Percentiles rank a stretch among this genome's conserved stretches.
Conservation (phyloP, 2,329 filamentous ascomycete species). For the Dactylonectria estremocensis region DNA sequence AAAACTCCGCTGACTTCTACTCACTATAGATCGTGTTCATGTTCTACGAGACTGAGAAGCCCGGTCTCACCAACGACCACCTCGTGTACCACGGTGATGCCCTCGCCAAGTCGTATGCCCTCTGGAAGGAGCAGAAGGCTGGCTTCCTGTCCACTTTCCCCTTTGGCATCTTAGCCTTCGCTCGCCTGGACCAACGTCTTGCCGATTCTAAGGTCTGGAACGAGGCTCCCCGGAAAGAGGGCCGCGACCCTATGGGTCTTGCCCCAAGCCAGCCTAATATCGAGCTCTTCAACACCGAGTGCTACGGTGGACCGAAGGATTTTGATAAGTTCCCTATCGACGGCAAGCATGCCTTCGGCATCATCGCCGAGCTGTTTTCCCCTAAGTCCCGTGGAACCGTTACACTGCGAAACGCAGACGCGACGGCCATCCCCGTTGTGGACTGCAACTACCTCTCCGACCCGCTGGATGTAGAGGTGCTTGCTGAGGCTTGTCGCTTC, state of each 20-base stretch:
- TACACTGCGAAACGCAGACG: conserved; percentile 63
- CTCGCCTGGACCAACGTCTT: conserved; percentile 73
- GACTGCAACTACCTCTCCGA: conserved; percentile 73
- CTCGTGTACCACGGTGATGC: conserved; percentile 68
- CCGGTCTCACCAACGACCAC: conserved; percentile 69
- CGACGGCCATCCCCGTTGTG: conserved; percentile 66
- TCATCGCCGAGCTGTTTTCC: conserved; percentile 71
- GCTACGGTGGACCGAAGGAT: conserved; percentile 73
- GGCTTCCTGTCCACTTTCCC: conserved; percentile 74
- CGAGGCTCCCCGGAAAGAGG: conserved; percentile 61
- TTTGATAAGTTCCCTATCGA: conserved; percentile 68
- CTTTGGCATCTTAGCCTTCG: conserved; percentile 74
- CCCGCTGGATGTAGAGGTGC: conserved; percentile 70
- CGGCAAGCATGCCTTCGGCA: conserved; percentile 69
- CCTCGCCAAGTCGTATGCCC: conserved; percentile 63
- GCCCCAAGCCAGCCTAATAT: conserved; percentile 70
- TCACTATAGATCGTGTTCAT: conserved; percentile 66
- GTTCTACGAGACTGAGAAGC: conserved; percentile 71
- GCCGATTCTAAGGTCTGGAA: conserved; percentile 69
- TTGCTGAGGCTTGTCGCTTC: conserved; percentile 71
- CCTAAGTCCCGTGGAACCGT: conserved; percentile 71
- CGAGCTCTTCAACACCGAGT: conserved; percentile 75
- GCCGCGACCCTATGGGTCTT: conserved; percentile 75
- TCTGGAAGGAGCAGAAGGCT: conserved; percentile 71
- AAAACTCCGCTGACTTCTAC: too few species aligned